Base-by-base conservation (phyloP, 2,329 filamentous ascomycete species). In the Fusarium denticulatum region DNA sequence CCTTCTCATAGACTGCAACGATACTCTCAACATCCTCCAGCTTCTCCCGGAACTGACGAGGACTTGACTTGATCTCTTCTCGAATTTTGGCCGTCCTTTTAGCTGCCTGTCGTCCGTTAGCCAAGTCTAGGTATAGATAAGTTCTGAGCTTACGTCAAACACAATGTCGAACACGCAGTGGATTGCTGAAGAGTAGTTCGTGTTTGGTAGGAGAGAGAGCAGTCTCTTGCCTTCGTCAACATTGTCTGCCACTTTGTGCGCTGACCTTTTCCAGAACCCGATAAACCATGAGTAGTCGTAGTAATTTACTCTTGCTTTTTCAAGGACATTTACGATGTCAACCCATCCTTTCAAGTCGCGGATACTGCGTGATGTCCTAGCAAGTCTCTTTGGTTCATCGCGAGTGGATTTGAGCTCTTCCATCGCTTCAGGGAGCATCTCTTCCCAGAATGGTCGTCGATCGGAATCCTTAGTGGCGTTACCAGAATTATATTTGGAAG, bases 391-490 rank as follows among this genome's bases (percentile, higher is more conserved):
- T 4, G 55, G 55, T 3, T 58, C n/a, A 11, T 46, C 55, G 3
- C 40, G 40, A 12, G 10, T 46, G 1, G 14, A 36, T 12, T 26
- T 26, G 9, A 58, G 55, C 18, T n/a, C 40, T 10, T 36, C 5
- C 30, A 58, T 58, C 3, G 40, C 55, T 7, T 46, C 28, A 18
- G 40, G 30, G 0, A 58, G 30, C 55, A 46, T 46, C 24, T 58
- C 55, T 9, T 58, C 40, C 55, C 55, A 58, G 6, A 58, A 58
- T 0, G 55, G 40, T 14, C n/a, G 14, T 6, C 18, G 24, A 4
- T 9, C 10, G 1, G 40, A 18, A 9, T 22, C 7, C 4, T 20
- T 3, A 1, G 3, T 4, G 5, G 5, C 6, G 3, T 18, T 0
- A 2, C 15, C 30, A 1, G 55, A 0, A 36, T 30, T 1, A 58